Evolutionary conservation across 1,284 basidiomycete genomes (phyloP), one percentile per base, ranked within the genome.

Genomic region (Malassezia restricta): DNA sequence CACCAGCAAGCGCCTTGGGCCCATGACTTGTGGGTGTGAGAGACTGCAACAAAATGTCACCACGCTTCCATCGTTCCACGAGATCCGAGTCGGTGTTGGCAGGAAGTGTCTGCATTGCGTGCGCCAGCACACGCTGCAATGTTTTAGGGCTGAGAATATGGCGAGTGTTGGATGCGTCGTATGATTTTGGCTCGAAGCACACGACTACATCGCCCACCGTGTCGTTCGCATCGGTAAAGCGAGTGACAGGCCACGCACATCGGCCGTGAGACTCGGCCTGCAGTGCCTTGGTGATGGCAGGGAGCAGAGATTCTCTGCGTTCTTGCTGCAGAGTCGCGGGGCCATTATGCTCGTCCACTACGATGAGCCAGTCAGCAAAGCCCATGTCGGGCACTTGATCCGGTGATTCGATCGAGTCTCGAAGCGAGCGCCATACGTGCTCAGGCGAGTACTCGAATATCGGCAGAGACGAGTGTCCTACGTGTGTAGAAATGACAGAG

Each of bases 311-410:
- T 17, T 17, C 27, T 14, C 42, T 33, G 17, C 52, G 52, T 30
- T 43, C 12, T 8, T 20, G 35, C n/a, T 45, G 52, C 33, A 35
- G 15, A 35, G 11, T 15, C 30, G 28, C 24, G 3, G 43, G 28
- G 12, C 8, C 32, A 14, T 32, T 29, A 27, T 40, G 29, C 11
- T 27, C 41, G 37, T 54, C 52, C 7, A 40, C 24, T 2, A 55
- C 47, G 29, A 55, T 32, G 31, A 47, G 42, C 53, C 53, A 55
- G 42, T 55, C 53, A 24, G 47, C 33, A 27, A 45, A 42, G 43
- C 33, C 30, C 8, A 43, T 40, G 28, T 49, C 24, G 27, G 47
- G 45, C 14, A 35, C 37, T 12, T 20, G 14, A 8, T 51, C 49
- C 8, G 43, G 27, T 27, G 39, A 15, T 9, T 15, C 39, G 11